Evolutionary conservation across 257 asterid genomes (phyloP).

Genomic region (Solanum pimpinellifolium): DNA sequence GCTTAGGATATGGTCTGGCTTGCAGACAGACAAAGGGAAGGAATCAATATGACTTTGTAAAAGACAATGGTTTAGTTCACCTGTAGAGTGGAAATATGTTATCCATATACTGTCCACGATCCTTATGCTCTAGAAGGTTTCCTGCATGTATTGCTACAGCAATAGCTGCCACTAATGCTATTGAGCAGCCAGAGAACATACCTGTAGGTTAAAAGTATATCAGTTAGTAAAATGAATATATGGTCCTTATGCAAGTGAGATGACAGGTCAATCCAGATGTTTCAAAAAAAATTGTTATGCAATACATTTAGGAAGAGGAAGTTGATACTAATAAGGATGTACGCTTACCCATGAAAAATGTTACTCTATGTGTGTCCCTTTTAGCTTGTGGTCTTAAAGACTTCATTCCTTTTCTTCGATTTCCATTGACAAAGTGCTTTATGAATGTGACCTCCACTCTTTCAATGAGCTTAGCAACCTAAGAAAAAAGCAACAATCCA

Average conservation of each 20-base stretch:
- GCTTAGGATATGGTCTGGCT: neutral
- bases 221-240: neutral
- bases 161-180: constrained; percentile 47
- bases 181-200: constrained; percentile 60
- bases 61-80: constrained; percentile 13
- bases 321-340: neutral
- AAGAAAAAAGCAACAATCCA: neutral
- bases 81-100: constrained; percentile 75
- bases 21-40: neutral
- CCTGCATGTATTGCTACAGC: constrained; percentile 30
- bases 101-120: constrained; percentile 44
- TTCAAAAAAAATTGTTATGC: neutral
- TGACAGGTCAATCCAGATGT: neutral
- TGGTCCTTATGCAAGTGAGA: neutral
- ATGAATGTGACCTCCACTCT: constrained; percentile 53
- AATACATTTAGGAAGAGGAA: neutral
- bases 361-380: constrained; percentile 54
- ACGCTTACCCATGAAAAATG: constrained; percentile 60
- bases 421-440: constrained; percentile 76
- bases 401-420: constrained; percentile 59
- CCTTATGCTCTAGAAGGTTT: constrained; percentile 31
- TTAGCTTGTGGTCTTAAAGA: constrained; percentile 45
- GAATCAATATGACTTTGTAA: neutral
- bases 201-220: constrained; percentile 26
- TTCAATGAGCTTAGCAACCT: constrained; percentile 49